Base-by-base conservation (phyloP, 1,284 basidiomycete species). In the Coniophora puteana region DNA sequence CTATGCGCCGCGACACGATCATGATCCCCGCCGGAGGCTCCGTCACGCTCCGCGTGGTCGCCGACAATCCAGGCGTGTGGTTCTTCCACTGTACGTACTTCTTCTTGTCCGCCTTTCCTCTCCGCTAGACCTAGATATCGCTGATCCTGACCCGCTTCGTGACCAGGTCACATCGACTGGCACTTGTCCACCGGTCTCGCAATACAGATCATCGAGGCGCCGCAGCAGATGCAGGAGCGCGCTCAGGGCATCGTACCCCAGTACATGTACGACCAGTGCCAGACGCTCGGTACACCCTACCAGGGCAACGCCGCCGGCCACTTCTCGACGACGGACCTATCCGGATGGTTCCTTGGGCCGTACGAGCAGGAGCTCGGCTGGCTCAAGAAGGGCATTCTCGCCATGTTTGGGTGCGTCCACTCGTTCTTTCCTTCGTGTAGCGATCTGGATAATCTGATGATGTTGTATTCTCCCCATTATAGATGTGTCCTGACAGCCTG, bases 1-100 rank as follows among this genome's bases (percentile, higher is more conserved):
- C 93, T 2, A 78, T 93, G 52, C 80, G 92, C 13, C 76, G 93
- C 40, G 91, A 96, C 63, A 88, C 84, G 0, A 63, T 89, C 3
- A 71, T 78, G 46, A 74, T 92, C 32, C 80, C 81, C 3, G 68
- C 72, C 1, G 69, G 71, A 38, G 64, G 72, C 13, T 78, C 78
- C 2, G 83, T 72, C 13, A 87, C 81, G 0, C 62, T 92, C 33
- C 78, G 87, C 11, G 55, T 89, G 45, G 61, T 79, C 38, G 84
- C 86, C 1, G 83, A 92, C 55, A 93, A 93, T 60, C 90, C 90
- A 1, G 90, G 90, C 6, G 78, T 74, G 2, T 93, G 90, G 89
- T 65, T 91, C 50, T 77, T 91, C 57, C 88, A 81, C 62, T 89
- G 89, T 82, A 52, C 40, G 76, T 63, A 17, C 33, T 31, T 27